These are phyloP conservation scores for Ensete ventricosum DNA, from an alignment of 176 grass and related monocot species.

Conservation along the genomic window DNA sequence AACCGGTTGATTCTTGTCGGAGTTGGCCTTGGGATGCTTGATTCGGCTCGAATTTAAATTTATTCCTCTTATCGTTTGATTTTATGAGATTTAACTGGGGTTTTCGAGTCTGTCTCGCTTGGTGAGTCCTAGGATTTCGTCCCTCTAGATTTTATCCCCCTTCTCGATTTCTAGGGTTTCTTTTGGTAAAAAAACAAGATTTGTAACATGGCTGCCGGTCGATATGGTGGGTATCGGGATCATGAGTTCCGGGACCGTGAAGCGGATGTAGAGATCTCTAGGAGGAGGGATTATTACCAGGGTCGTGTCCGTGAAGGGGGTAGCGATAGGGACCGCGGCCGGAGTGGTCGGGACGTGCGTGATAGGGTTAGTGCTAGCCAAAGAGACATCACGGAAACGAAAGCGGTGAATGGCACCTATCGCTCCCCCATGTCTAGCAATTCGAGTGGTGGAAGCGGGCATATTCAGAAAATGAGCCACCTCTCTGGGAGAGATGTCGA, in stretches of 20 bases:
- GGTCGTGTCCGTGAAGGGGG: slow-evolving; percentile 4
- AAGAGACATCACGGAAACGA: not conserved
- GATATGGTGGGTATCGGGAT: slow-evolving; percentile 10
- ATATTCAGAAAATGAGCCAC: slow-evolving; percentile 23
- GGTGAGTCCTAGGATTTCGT: not conserved
- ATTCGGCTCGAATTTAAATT: not conserved
- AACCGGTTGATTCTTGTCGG: not conserved
- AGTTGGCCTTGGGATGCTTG: not conserved
- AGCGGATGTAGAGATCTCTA: not conserved
- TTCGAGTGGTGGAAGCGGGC: not conserved
- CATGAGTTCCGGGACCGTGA: slow-evolving; percentile 7
- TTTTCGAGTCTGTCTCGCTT: not conserved
- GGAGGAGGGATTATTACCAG: not conserved
- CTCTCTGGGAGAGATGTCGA: slow-evolving; percentile 25
- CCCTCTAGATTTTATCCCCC: not conserved
- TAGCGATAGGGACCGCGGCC: not conserved
- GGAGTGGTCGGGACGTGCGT: not conserved
- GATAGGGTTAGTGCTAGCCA: slow-evolving; percentile 3
- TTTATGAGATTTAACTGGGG: not conserved
- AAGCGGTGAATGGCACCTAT: not conserved
- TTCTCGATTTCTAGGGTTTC: slow-evolving; percentile 3
- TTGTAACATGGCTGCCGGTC: slow-evolving; percentile 12
- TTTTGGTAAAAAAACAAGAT: not conserved
- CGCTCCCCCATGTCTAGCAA: slow-evolving; percentile 1
- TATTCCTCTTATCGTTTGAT: not conserved